Base-by-base conservation (phyloP, 208 protist species). In the Acanthamoeba sp. region DNA sequence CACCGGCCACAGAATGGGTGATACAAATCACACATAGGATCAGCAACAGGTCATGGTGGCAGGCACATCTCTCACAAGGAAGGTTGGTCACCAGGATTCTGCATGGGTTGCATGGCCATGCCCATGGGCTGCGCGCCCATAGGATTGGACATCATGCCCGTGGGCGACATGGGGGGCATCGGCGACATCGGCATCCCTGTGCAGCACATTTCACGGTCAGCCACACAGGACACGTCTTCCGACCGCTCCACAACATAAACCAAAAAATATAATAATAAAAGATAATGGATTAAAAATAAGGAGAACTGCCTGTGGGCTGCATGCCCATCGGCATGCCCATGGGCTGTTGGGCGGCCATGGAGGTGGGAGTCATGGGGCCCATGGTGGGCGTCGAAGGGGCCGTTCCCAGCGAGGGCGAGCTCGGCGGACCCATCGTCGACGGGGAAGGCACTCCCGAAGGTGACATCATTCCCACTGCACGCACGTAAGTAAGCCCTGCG, bases 241-340 rank as follows among this genome's bases (percentile, higher is more conserved):
- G 3, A 38, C 69, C 4, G 18, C 59, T 66, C 4, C 59, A 16
- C n/a, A n/a, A n/a, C n/a, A n/a, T n/a, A n/a, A n/a, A n/a, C n/a
- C n/a, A n/a, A n/a, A n/a, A n/a, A n/a, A n/a, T n/a, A n/a, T n/a
- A n/a, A n/a, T n/a, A n/a, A n/a, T n/a, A 66, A 48, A 3, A 48
- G 42, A 3, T 48, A 48, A 48, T 10, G 42, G 3, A 10, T 73
- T 73, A 1, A 29, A 32, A 36, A n/a, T 18, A 45, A 6, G 76
- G 14, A 57, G 24, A 18, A 38, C 10, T 85, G 45, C 69, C 76
- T 1, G 42, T 6, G 27, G 27, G 76, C n/a, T 85, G 76, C 76
- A 85, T 85, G 36, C 76, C 71, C 71, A 82, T 82, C 12, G 71
- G 36, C 71, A 82, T 82, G 71, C 71, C 76, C 76, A 85, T 85